Evolutionary conservation across 2,329 filamentous ascomycete species (phyloP).

Genomic region (Penicillium vulpinum): DNA sequence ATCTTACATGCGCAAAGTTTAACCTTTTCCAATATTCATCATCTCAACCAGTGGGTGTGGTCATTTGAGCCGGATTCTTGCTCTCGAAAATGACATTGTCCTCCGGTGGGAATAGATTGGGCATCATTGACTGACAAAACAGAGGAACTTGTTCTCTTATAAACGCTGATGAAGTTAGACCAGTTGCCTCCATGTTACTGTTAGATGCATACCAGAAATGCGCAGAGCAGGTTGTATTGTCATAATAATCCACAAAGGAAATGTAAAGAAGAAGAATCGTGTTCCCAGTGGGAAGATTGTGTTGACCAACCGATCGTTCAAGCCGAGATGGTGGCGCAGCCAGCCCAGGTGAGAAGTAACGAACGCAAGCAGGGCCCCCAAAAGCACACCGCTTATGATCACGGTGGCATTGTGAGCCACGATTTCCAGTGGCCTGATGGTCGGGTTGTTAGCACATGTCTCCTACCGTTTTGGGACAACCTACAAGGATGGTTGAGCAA

Average conservation of each 20-base stretch:
- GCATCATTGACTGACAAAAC: background rate
- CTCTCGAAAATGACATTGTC: background rate
- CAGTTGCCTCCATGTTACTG: background rate
- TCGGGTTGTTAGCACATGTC: background rate
- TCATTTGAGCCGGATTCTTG: background rate
- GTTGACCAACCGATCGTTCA: background rate
- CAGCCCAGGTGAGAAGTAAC: background rate
- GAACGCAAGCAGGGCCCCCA: background rate
- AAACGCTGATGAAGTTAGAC: background rate
- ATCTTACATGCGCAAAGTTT: background rate
- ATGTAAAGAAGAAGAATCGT: background rate
- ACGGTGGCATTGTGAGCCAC: slow-evolving; percentile 2
- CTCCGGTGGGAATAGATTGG: background rate
- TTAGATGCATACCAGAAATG: background rate
- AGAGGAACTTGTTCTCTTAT: background rate
- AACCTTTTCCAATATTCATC: background rate
- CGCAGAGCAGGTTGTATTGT: background rate
- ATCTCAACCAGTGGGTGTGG: background rate
- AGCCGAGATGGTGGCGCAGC: background rate
- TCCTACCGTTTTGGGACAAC: background rate
- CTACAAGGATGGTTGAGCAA: background rate
- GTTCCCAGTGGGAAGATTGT: background rate
- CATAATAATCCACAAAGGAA: background rate
- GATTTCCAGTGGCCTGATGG: background rate
- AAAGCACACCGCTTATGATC: slow-evolving; percentile 9